These are phyloP conservation scores for Clavispora fructus DNA, from an alignment of 805 yeast genomes.

Conservation along the genomic window DNA sequence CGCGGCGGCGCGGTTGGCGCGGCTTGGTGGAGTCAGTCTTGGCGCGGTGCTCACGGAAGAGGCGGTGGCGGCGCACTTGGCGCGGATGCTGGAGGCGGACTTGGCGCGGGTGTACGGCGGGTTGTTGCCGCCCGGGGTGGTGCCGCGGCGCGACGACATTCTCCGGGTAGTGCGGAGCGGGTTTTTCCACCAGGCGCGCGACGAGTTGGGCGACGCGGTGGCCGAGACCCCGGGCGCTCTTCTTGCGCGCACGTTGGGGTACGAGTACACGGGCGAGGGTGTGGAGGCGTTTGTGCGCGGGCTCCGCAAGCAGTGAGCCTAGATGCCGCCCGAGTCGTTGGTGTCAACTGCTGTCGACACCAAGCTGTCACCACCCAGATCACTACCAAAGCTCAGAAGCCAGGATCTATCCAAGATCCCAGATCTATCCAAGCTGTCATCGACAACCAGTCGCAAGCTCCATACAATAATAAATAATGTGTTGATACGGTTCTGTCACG, in stretches of 20 bases:
- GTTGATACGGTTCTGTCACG: too few relatives aligned
- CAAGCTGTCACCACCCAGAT: too few relatives aligned
- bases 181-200: conserved; percentile 41
- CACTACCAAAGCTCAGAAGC: too few relatives aligned
- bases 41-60: conserved; percentile 30
- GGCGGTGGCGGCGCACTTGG: conserved; percentile 28
- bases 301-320: conserved; percentile 26
- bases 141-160: conserved; percentile 33
- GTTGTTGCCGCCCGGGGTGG: conserved; percentile 40
- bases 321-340: too few relatives aligned
- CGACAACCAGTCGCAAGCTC: too few relatives aligned
- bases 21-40: conserved; percentile 9
- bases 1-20: conserved; percentile 12
- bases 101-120: conserved; percentile 18
- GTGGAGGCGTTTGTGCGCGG: conserved; percentile 45
- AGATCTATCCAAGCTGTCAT: too few relatives aligned
- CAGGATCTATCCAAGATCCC: too few relatives aligned
- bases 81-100: conserved; percentile 26
- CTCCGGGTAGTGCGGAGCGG: conserved; percentile 42
- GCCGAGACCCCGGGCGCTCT: conserved; percentile 38
- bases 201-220: conserved; percentile 39
- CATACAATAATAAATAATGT: too few relatives aligned
- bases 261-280: conserved; percentile 52
- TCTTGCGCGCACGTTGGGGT: conserved; percentile 45
- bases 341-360: too few relatives aligned